These are phyloP conservation scores for Eurotiales sp. DNA, from an alignment of 2,329 filamentous ascomycete genomes.

Conservation along the genomic window DNA sequence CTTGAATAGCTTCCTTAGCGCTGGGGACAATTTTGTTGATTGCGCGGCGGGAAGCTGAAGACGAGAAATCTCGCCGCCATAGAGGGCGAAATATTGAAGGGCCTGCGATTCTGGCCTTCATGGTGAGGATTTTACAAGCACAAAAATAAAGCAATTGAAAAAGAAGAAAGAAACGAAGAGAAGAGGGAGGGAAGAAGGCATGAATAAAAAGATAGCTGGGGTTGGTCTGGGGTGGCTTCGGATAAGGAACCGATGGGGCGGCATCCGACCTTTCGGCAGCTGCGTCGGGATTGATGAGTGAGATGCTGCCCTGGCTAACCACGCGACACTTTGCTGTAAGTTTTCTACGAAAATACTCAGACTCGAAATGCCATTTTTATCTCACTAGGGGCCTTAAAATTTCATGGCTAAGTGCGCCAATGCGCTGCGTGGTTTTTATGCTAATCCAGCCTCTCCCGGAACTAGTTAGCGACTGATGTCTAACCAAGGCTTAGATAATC, in stretches of 20 bases:
- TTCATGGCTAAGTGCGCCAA: no score
- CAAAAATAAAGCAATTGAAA: neutral
- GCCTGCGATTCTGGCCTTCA: conserved; percentile 24
- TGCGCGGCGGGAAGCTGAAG: conserved; percentile 58
- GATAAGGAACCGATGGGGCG: conserved; percentile 8
- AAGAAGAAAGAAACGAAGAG: conserved; percentile 4
- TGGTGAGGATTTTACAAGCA: conserved; percentile 4
- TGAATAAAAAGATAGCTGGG: neutral
- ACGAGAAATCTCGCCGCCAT: conserved; percentile 59
- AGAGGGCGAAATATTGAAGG: conserved; percentile 30
- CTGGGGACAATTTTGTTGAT: conserved; percentile 73
- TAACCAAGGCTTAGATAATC: neutral
- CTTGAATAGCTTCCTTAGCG: conserved; percentile 67
- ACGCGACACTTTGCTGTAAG: no score
- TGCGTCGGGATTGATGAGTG: conserved; percentile 4
- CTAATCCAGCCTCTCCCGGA: no score
- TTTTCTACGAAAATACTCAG: no score
- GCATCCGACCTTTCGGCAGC: conserved; percentile 9
- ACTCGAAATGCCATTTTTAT: neutral
- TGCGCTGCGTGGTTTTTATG: neutral
- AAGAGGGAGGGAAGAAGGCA: conserved; percentile 1
- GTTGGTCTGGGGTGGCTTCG: conserved; percentile 7
- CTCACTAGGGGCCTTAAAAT: neutral
- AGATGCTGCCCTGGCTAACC: no score
- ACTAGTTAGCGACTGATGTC: no score